phyloP scores from a whole-genome alignment of 345 rosid genomes.

The Raphanus sativus region DNA sequence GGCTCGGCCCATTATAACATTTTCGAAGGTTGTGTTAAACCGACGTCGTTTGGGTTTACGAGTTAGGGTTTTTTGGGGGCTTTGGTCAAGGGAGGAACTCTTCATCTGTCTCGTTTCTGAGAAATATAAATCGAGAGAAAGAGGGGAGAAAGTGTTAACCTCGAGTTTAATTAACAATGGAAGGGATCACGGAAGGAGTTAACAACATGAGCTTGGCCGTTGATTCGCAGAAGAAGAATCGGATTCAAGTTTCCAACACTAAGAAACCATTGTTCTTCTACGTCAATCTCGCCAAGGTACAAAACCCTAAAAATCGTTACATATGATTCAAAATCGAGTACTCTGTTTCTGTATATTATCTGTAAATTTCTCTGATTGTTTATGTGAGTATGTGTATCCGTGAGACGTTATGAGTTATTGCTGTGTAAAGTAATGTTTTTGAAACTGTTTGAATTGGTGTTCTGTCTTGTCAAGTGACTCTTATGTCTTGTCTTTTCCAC shows the following conservation, averaged over 20 bases:
- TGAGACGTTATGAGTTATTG: not conserved
- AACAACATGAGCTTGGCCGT: constrained; percentile 53
- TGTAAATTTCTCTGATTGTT: not conserved
- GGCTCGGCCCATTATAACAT: constrained; percentile 11
- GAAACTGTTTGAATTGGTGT: not conserved
- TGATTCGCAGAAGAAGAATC: constrained; percentile 70
- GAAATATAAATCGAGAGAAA: not conserved
- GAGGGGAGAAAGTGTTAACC: not conserved
- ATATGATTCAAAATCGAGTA: not conserved
- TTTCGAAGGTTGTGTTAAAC: not conserved
- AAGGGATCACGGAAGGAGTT: constrained; percentile 72
- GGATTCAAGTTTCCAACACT: constrained; percentile 93
- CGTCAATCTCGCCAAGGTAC: constrained; percentile 93
- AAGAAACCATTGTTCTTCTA: constrained; percentile 93
- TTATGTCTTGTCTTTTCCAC: constrained; percentile 20
- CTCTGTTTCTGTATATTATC: not conserved
- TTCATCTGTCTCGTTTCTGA: constrained; percentile 23
- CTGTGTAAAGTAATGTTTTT: not conserved
- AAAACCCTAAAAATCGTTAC: not conserved
- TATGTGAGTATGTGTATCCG: not conserved
- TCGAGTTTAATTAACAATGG: constrained; percentile 45
- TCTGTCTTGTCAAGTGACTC: not conserved
- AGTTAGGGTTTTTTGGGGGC: constrained; percentile 39
- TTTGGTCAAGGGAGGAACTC: constrained; percentile 21
- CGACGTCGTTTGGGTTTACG: constrained; percentile 5